Evolutionary conservation across 225 moss, liverwort and hornwort species (phyloP).

Genomic region (Polytrichum formosum): DNA sequence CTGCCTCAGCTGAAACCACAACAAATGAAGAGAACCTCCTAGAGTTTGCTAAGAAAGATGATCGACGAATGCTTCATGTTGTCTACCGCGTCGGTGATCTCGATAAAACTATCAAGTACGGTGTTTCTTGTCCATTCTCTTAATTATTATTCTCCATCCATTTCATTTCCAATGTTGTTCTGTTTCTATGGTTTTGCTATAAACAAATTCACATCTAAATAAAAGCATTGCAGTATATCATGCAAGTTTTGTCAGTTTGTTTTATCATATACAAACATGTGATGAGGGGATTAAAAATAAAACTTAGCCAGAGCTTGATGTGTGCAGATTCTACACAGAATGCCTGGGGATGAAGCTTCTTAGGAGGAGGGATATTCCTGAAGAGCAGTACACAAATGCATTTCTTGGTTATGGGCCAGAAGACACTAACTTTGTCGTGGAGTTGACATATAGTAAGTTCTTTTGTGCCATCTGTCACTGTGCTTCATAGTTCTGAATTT

Average conservation of each 20-base stretch:
- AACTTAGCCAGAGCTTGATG: background rate
- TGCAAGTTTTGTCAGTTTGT: too few species aligned
- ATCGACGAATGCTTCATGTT: slow-evolving; percentile 85
- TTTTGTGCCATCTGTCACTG: too few species aligned
- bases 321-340: slow-evolving; percentile 86
- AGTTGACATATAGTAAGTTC: slow-evolving; percentile 88
- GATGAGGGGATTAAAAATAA: too few species aligned
- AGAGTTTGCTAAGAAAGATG: slow-evolving; percentile 80
- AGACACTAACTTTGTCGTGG: slow-evolving; percentile 92
- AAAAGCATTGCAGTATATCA: too few species aligned
- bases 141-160: too few species aligned
- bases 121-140: too few species aligned
- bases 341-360: slow-evolving; percentile 95
- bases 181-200: too few species aligned
- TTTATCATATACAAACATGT: too few species aligned
- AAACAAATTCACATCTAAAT: too few species aligned
- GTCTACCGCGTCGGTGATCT: slow-evolving; percentile 96
- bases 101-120: slow-evolving; percentile 94
- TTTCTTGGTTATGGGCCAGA: slow-evolving; percentile 96
- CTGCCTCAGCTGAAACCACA: slow-evolving; percentile 40
- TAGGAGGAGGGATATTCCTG: slow-evolving; percentile 86
- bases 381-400: slow-evolving; percentile 93
- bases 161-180: too few species aligned
- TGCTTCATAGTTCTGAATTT: too few species aligned
- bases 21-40: slow-evolving; percentile 42